Conservation (phyloP, 1,284 basidiomycete species). For the Ceratobasidium sp. region DNA sequence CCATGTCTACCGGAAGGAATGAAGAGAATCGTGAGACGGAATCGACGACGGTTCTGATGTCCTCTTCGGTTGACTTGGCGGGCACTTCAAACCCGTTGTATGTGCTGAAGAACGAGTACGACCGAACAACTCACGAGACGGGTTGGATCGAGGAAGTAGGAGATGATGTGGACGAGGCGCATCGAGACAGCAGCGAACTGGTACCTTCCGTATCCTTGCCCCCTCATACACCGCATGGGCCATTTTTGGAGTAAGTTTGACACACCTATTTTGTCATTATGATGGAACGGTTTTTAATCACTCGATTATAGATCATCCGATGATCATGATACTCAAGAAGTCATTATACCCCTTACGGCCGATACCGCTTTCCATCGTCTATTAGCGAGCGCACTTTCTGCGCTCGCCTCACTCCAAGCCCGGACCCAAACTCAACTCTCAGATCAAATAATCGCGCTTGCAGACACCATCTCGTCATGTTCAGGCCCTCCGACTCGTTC, state of each 20-base stretch:
- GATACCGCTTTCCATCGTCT: conserved; percentile 88
- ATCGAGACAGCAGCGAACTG: neutral
- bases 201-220: neutral
- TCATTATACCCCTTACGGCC: conserved; percentile 85
- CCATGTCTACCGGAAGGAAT: neutral
- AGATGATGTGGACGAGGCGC: neutral
- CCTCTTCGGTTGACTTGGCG: conserved; percentile 10
- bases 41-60: conserved; percentile 15
- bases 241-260: neutral
- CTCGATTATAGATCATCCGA: conserved; percentile 24
- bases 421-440: conserved; percentile 76
- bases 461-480: conserved; percentile 69
- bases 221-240: neutral
- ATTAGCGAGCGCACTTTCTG: conserved; percentile 77
- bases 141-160: conserved; percentile 12
- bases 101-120: conserved; percentile 25
- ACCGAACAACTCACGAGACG: neutral
- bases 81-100: conserved; percentile 25
- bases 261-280: neutral
- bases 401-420: conserved; percentile 75
- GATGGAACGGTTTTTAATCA: neutral
- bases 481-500: conserved; percentile 69
- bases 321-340: conserved; percentile 61
- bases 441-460: conserved; percentile 71
- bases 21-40: neutral